Base-by-base conservation (phyloP, 805 yeast genomes). In the Yarrowia sp. region DNA sequence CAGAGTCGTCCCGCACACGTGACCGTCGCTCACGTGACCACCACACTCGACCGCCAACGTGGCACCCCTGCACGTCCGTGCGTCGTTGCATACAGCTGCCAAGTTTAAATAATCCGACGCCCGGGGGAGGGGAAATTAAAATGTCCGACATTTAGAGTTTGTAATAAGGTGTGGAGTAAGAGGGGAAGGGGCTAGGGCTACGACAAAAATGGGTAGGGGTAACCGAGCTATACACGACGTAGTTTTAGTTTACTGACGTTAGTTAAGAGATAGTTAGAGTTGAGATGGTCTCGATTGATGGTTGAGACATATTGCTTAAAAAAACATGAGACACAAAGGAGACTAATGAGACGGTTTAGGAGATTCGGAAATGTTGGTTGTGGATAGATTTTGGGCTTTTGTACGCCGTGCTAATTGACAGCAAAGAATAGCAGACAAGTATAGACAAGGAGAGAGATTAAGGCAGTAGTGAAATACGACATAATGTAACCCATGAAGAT, bases 111-210 rank as follows among this genome's bases (percentile, higher is more conserved):
- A 48, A 48, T 48, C 55, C 55, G 55, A 48, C 55, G 41, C 55
- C 55, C 55, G 55, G 55, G 55, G 55, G 55, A 48, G 55, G 55
- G 55, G 55, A 41, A 55, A 31, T 55, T 32, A 22, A 39, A 39
- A 55, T 55, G 51, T 39, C 51, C 61, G 51, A 55, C 53, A 11
- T 7, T 15, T 55, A 55, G 43, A 28, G 47, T 55, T 53, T 36
- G 17, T 4, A 35, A 13, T 38, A 41, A 53, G 61, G 35, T 53
- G 36, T 41, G 61, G 36, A 31, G 55, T 48, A 13, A n/a, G 55
- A 48, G 55, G 55, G 55, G 55, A 48, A 48, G n/a, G 53, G 55
- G 55, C 22, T 48, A 48, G 55, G 55, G 55, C 17, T 11, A n/a
- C 13, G 17, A 4, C 2, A 41, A 33, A 8, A 33, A 48, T 11